Evolutionary conservation across 2,329 filamentous ascomycete species (phyloP), one percentile per base, ranked within the genome.

Genomic region (Madurella mycetomatis): DNA sequence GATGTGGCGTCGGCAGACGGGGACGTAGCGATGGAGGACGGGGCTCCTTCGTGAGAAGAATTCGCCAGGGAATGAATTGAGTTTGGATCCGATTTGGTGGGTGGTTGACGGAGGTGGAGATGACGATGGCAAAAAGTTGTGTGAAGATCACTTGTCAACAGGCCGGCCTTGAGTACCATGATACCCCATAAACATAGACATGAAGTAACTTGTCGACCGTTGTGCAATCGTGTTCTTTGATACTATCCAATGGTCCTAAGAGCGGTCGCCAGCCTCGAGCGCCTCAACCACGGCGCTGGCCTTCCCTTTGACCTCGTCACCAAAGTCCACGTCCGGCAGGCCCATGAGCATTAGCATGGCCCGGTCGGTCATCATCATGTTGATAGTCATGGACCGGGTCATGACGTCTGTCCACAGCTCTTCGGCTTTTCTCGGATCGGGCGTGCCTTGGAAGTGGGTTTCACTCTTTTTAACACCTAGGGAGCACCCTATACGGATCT

Each of bases 271-370:
- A 11, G 34, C 30, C 9, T 68, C 62, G 16, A 61, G 31, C 8
- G 47, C 50, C 12, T 59, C 56, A 5, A 56, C 47, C 17, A 70
- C 61, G 1, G 62, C 67, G 54, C 59, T 57, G 17, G 66, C 61
- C 55, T 60, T 65, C n/a, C 57, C 47, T 49, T 56, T 60, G 42
- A 72, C 57, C 25, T 64, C 55, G 13, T 62, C 59, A 18, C 67
- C 64, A 46, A 69, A 66, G 34, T 71, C 65, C 18, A 68, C 49
- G 18, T 56, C 55, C 11, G 62, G 57, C 16, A 70, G 59, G 15
- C 70, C 70, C 49, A 72, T 66, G 64, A 68, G 65, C 41, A 58
- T 56, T 19, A 72, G 57, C 63, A 69, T 64, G 41, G 56, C 58
- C 2, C 65, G 64, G 13, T 64, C 64, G 18, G 59, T 60, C 34